Evolutionary conservation across 768 basidiomycete species (phyloP).

Genomic region (Lepiota venenata): DNA sequence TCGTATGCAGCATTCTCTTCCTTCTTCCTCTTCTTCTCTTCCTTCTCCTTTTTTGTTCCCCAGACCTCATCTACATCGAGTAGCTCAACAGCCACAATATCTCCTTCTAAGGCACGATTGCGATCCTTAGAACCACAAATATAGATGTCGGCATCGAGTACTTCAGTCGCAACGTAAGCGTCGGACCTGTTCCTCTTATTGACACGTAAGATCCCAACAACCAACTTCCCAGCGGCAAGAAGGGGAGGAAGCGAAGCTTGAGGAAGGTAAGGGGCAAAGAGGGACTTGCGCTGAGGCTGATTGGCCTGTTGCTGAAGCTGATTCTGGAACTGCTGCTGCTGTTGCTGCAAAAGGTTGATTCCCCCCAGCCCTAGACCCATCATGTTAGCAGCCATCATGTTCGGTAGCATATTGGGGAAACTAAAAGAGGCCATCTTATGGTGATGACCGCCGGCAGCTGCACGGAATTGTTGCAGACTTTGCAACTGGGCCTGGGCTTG

Average conservation of each 20-base stretch:
- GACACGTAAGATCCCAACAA: constrained; percentile 94
- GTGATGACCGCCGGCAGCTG: constrained; percentile 91
- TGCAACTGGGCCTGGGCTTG: constrained; percentile 97
- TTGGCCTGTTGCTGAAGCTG: constrained; percentile 91
- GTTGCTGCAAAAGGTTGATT: constrained; percentile 85
- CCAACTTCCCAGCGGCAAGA: constrained; percentile 93
- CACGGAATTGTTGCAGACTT: constrained; percentile 95
- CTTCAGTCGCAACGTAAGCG: constrained; percentile 97
- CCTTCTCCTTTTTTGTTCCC: constrained; percentile 99
- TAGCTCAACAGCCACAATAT: constrained; percentile 97
- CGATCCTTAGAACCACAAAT: constrained; percentile 99
- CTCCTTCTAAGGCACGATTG: constrained; percentile 96
- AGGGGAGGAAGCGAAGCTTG: constrained; percentile 97
- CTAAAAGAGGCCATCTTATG: constrained; percentile 97
- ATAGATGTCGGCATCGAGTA: constrained; percentile 97
- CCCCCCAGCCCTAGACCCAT: constrained; percentile 86
- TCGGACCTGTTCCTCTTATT: constrained; percentile 99
- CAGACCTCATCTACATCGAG: constrained; percentile 97
- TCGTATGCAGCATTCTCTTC: constrained; percentile 98
- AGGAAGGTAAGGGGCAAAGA: constrained; percentile 98
- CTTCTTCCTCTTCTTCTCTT: constrained; percentile 99
- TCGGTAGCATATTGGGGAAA: constrained; percentile 97
- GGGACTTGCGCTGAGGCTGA: constrained; percentile 94
- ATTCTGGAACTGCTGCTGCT: constrained; percentile 93
- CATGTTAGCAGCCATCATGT: constrained; percentile 96